Evolutionary conservation across 176 grass and related monocot genomes (phyloP), one percentile per base, ranked within the genome.

Genomic region (Themeda triandra): DNA sequence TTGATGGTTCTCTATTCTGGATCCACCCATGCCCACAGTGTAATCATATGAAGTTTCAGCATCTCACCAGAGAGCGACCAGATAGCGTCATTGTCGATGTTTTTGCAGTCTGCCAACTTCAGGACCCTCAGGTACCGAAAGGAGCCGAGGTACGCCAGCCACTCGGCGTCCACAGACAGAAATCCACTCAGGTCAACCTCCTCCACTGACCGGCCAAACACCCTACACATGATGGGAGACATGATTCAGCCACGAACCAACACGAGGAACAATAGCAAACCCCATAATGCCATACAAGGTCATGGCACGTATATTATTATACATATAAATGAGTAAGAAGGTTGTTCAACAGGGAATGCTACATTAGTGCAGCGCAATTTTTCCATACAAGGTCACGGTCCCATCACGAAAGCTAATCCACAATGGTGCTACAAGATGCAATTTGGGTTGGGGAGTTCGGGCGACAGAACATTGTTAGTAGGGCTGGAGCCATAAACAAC

Each of bases 91-190:
- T 84, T 85, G 75, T 83, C 87, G 83, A 98, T 29, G 27, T 87
- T 85, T 79, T 88, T 92, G 89, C 96, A 98, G 58, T 92, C 89
- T 1, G 93, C 82, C 36, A 98, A 83, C 56, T 90, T 93, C 60
- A 98, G 89, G 13, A 65, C 24, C 30, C 49, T 54, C 21, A 98
- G 82, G 27, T 82, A 82, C 21, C 83, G 77, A 85, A 98, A 98
- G 0, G 84, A 86, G 45, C 96, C 96, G 2, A 98, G 77, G 82
- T 98, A 98, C 5, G 91, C 91, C 75, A 98, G 12, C 93, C 96
- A 98, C 72, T 98, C 96, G 1, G 87, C 87, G 62, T 92, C 85
- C 6, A 98, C 81, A 10, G 68, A 65, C 27, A 67, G 60, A 32
- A 83, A 67, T 36, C 89, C 96, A 27, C 85, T 90, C 51, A 98